Percentiles rank a stretch among this genome's conserved stretches.
Conservation (phyloP, 768 basidiomycete species). For the Atractiella rhizophila region DNA sequence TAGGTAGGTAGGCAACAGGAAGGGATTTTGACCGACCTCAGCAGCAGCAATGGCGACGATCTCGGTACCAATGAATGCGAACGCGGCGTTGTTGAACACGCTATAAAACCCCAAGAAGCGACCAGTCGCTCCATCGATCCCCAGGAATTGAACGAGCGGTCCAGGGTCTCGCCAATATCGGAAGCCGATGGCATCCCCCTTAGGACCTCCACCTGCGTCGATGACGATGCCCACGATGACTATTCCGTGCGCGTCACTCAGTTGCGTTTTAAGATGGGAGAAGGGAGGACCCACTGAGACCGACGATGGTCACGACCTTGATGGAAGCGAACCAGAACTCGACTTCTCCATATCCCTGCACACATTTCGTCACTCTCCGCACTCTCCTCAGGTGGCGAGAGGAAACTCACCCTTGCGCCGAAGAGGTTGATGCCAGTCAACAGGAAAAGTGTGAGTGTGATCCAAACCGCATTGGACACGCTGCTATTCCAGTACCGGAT, state of each 20-base stretch:
- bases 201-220: slow-evolving; percentile 4
- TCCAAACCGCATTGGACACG: slow-evolving; percentile 20
- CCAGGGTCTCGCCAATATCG: slow-evolving; percentile 39
- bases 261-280: no score
- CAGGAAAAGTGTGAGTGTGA: slow-evolving; percentile 20
- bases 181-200: slow-evolving; percentile 18
- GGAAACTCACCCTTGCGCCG: slow-evolving; percentile 25
- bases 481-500: slow-evolving; percentile 42
- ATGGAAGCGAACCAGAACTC: slow-evolving; percentile 31
- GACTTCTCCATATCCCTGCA: slow-evolving; percentile 21
- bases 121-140: slow-evolving; percentile 36
- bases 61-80: slow-evolving; percentile 53
- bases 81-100: slow-evolving; percentile 46
- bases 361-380: no score
- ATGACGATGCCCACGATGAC: slow-evolving; percentile 12
- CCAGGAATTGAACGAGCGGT: slow-evolving; percentile 43
- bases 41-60: slow-evolving; percentile 25
- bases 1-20: no score
- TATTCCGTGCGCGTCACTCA: slow-evolving; percentile 9
- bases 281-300: no score
- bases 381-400: not conserved
- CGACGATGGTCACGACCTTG: slow-evolving; percentile 12
- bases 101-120: slow-evolving; percentile 41
- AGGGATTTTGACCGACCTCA: no score
- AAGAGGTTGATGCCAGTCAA: slow-evolving; percentile 23